Evolutionary conservation across 2,329 filamentous ascomycete genomes (phyloP).

Genomic region (Fusarium sp.): DNA sequence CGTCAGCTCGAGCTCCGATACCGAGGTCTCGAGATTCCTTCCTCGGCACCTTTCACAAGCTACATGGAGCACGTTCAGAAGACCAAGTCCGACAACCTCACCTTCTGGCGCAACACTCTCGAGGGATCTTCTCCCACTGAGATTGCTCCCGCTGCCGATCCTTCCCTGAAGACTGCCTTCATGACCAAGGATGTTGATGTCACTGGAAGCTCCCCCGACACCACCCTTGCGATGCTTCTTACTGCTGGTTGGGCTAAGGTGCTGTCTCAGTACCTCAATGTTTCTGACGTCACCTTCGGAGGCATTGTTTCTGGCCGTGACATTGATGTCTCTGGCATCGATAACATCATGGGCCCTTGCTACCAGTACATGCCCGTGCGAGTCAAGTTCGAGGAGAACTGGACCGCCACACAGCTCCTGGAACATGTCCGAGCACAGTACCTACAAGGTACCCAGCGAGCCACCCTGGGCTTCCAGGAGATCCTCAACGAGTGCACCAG

Average conservation of each 20-base stretch:
- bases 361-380: conserved; percentile 45
- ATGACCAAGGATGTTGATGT: conserved; percentile 42
- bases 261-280: conserved; percentile 29
- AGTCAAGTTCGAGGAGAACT: conserved; percentile 36
- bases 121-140: conserved; percentile 33
- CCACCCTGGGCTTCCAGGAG: conserved; percentile 38
- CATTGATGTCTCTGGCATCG: conserved; percentile 33
- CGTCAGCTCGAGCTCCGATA: conserved; percentile 54
- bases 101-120: conserved; percentile 34
- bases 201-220: conserved; percentile 35
- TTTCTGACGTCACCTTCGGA: conserved; percentile 41
- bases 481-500: conserved; percentile 32
- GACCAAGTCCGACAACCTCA: conserved; percentile 15
- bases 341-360: conserved; percentile 43
- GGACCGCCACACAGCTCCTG: conserved; percentile 36
- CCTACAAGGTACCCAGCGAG: conserved; percentile 37
- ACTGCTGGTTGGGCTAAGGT: conserved; percentile 44
- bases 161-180: conserved; percentile 33
- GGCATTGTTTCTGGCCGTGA: conserved; percentile 43
- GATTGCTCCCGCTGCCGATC: conserved; percentile 25
- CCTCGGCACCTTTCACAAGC: conserved; percentile 30
- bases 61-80: conserved; percentile 26
- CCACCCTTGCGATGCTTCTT: conserved; percentile 41
- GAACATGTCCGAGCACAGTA: conserved; percentile 37
- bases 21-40: conserved; percentile 35